A percentile compares a stretch with the other conserved stretches of the same genome.
These are phyloP conservation scores for Euphorbia peplus DNA, from an alignment of 345 rosid genomes.

Conservation along the genomic window DNA sequence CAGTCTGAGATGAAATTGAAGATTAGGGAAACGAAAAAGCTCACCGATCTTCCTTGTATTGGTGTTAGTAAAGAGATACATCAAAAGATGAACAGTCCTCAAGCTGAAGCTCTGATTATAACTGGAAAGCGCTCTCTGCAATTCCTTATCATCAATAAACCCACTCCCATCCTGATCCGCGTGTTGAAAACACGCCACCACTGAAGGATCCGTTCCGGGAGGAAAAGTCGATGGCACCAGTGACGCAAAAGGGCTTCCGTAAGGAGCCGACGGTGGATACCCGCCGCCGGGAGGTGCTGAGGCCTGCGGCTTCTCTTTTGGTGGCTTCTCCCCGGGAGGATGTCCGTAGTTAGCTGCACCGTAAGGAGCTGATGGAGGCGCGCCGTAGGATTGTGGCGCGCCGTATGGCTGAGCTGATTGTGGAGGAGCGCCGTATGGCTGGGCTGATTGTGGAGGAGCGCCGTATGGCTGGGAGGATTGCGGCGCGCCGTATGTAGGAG, in stretches of 20 bases:
- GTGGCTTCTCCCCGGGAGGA: constrained; percentile 52
- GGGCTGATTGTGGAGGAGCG: constrained; percentile 55
- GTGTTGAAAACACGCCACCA: constrained; percentile 69
- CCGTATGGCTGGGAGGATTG: constrained; percentile 29
- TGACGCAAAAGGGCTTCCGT: constrained; percentile 65
- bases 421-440: constrained; percentile 23
- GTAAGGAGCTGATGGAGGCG: constrained; percentile 38
- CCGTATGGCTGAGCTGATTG: constrained; percentile 33
- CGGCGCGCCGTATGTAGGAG: constrained; percentile 37
- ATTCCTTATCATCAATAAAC: constrained; percentile 79
- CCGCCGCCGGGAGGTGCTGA: constrained; percentile 30
- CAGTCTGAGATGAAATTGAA: background rate
- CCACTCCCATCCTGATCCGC: constrained; percentile 95
- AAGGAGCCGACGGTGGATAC: constrained; percentile 37
- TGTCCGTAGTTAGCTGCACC: constrained; percentile 35
- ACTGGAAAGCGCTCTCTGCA: constrained; percentile 77
- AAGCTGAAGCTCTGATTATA: constrained; percentile 83
- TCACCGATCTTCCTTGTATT: constrained; percentile 77
- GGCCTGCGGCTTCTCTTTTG: constrained; percentile 56
- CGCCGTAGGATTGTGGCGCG: too few relatives aligned
- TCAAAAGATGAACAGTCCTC: constrained; percentile 81
- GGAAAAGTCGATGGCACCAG: constrained; percentile 77
- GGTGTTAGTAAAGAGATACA: constrained; percentile 75
- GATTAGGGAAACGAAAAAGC: background rate
- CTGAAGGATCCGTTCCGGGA: constrained; percentile 81